phyloP scores from a whole-genome alignment of 2,329 filamentous ascomycete genomes.

The Paramyrothecium roridum region DNA sequence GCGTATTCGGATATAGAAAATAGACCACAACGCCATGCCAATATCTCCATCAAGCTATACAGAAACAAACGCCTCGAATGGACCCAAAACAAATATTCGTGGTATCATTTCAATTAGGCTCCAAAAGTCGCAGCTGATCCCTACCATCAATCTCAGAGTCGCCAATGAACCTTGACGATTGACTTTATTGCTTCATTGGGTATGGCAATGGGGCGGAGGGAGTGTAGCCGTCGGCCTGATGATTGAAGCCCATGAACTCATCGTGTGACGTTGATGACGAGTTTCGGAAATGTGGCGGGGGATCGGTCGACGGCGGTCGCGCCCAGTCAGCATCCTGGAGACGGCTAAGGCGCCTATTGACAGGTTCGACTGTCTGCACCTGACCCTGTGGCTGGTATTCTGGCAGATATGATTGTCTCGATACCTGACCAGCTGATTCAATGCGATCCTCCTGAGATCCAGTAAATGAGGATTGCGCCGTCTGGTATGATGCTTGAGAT shows the following conservation, averaged over 20 bases:
- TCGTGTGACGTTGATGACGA: conserved; percentile 20
- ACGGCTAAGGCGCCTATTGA: background rate
- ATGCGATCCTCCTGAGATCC: too few relatives aligned
- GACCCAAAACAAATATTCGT: background rate
- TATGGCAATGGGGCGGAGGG: conserved; percentile 16
- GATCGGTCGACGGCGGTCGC: background rate
- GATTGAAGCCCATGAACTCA: conserved; percentile 24
- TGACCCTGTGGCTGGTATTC: background rate
- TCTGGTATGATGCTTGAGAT: too few relatives aligned
- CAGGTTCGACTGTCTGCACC: background rate
- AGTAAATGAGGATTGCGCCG: too few relatives aligned
- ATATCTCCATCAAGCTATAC: background rate
- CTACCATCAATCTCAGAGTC: too few relatives aligned
- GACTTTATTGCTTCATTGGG: conserved; percentile 13
- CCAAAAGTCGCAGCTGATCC: too few relatives aligned
- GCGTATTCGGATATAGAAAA: background rate
- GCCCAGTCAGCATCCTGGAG: background rate
- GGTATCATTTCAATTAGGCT: background rate
- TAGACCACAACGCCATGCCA: background rate
- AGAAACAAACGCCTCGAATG: background rate
- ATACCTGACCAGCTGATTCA: too few relatives aligned
- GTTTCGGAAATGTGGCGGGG: conserved; percentile 2
- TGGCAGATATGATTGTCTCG: too few relatives aligned
- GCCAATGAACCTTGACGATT: background rate
- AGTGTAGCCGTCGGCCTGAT: conserved; percentile 25